Evolutionary conservation across 176 grass and related monocot species (phyloP), one percentile per base, ranked within the genome.

Genomic region (Panicum miliaceum): DNA sequence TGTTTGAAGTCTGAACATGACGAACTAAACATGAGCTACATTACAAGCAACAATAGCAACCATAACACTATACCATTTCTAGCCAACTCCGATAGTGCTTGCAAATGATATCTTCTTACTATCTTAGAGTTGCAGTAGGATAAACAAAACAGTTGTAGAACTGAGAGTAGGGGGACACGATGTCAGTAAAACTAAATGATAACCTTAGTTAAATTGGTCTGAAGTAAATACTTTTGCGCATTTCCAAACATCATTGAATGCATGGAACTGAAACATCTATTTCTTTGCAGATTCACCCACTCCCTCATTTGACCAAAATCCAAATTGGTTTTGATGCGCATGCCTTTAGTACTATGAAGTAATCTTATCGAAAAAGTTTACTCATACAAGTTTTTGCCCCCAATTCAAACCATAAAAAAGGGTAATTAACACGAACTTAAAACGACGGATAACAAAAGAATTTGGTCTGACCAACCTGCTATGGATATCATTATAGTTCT

Each of bases 401-500:
- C 13, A 34, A 78, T 15, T 38, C 51, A 84, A 68, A 80, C 15
- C 40, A 68, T 25, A 73, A 15, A 51, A 34, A 61, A 67, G 13
- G 48, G 56, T 10, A 75, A 25, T 47, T 26, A 83, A 82, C 26
- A 32, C 12, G 7, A 5, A 63, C 37, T 18, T 1, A 32, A 46
- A 36, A 29, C 2, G 12, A 83, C 51, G 27, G 37, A 46, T 47
- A 60, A 45, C 57, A 56, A 58, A 67, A 64, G 29, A 82, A 43
- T 38, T 10, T 27, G 45, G n/a, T 69, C 22, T 25, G 23, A 81
- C 82, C 51, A 77, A 94, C 92, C 89, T 89, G 80, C 81, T 81
- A 46, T 84, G 69, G 78, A 77, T 76, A 32, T 83, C 77, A 64
- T 72, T 82, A 53, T 85, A 76, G 80, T 88, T 88, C 46, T 76